Evolutionary conservation across 2,329 filamentous ascomycete species (phyloP), one percentile per base, ranked within the genome.

Genomic region (Plenodomus tracheiphilus): DNA sequence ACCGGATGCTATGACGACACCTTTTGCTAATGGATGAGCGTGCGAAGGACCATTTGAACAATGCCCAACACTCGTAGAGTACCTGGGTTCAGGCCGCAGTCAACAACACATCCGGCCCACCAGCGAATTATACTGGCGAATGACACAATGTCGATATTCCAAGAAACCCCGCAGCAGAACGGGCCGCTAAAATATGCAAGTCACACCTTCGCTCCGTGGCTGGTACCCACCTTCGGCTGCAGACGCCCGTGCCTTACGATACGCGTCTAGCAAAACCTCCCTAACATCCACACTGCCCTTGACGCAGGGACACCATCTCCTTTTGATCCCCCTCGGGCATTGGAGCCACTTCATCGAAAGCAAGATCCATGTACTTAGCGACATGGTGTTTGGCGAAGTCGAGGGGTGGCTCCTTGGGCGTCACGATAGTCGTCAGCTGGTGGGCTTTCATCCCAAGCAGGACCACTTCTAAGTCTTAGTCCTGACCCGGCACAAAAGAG

Each of bases 171-270:
- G 62, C 68, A 58, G 52, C 47, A 54, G 49, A 49, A 46, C 55
- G 56, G 54, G 58, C 55, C 61, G 61, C 66, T 69, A 69, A 59
- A 50, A 54, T 60, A 63, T 71, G 68, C 68, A 71, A 68, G 68
- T 68, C 68, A 71, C 65, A 65, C 58, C 56, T 62, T 56, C 55
- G 53, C 38, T 43, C 46, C 51, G 48, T 43, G 52, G 50, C 45
- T 49, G 22, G 50, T 39, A 51, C 59, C 61, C 60, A 57, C 59
- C 54, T 58, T 60, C 57, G 60, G 60, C 55, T 57, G 49, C 58
- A 49, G 55, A 39, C 45, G 51, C 42, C 61, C 58, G 56, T 53
- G 45, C 41, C 28, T 38, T 56, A 56, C 43, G 37, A 49, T 50
- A 51, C 49, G 43, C 28, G 22, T 32, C 28, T 4, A 32, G 11